phyloP scores from a whole-genome alignment of 2,329 filamentous ascomycete species.

The Ophiostoma australiae region DNA sequence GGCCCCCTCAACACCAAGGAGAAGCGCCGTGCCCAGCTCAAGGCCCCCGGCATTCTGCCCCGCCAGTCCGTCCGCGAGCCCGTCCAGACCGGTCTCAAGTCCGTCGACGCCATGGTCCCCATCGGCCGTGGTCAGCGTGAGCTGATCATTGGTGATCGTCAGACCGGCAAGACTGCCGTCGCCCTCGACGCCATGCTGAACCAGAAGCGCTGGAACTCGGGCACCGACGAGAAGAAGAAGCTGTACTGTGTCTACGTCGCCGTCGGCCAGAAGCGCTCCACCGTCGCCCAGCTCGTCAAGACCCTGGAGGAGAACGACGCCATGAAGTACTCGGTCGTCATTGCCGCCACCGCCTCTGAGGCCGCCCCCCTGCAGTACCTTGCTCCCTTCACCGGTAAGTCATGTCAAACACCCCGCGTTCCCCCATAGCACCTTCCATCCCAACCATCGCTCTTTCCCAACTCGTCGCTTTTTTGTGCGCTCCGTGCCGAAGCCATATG shows the following conservation, averaged over 20 bases:
- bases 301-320: conserved; percentile 99
- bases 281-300: conserved; percentile 98
- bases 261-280: conserved; percentile 98
- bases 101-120: conserved; percentile 98
- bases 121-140: conserved; percentile 99
- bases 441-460: background rate
- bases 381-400: conserved; percentile 72
- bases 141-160: conserved; percentile 99
- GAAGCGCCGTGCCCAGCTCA: conserved; percentile 95
- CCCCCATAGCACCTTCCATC: background rate
- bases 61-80: conserved; percentile 96
- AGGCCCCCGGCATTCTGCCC: conserved; percentile 97
- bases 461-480: background rate
- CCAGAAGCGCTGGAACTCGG: conserved; percentile 96
- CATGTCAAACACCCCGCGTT: background rate
- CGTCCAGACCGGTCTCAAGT: conserved; percentile 99
- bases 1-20: conserved; percentile 88
- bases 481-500: background rate
- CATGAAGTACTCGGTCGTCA: conserved; percentile 95
- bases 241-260: conserved; percentile 99
- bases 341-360: conserved; percentile 95
- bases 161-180: conserved; percentile 99
- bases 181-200: conserved; percentile 97
- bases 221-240: conserved; percentile 89
- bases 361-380: conserved; percentile 92